A percentile compares a stretch with the other conserved stretches of the same genome.
These are phyloP conservation scores for Picochlorum sp. DNA, from an alignment of 139 green algal genomes.

Conservation along the genomic window DNA sequence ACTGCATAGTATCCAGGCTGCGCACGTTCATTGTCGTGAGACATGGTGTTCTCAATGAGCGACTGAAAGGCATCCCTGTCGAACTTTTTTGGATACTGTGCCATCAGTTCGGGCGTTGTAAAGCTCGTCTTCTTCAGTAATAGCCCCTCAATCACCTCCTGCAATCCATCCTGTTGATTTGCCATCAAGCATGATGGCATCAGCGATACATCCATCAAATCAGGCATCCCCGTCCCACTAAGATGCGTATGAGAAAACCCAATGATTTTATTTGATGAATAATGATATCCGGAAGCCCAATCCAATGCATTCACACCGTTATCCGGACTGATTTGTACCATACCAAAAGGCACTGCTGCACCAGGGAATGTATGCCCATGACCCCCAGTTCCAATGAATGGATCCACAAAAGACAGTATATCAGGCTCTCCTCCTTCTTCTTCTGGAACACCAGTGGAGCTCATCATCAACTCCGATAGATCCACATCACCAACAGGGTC, in stretches of 20 bases:
- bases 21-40: not conserved
- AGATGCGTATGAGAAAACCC: slow-evolving; percentile 12
- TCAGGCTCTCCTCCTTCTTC: not conserved
- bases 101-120: no score
- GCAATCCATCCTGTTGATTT: no score
- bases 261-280: slow-evolving; percentile 3
- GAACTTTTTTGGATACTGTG: not conserved
- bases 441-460: not conserved
- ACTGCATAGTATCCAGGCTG: slow-evolving; percentile 8
- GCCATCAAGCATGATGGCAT: not conserved
- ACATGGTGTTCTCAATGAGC: not conserved
- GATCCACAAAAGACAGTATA: not conserved
- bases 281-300: slow-evolving; percentile 11
- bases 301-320: slow-evolving; percentile 5
- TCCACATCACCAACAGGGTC: no score
- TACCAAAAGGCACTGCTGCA: slow-evolving; percentile 7
- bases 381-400: slow-evolving; percentile 7
- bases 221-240: slow-evolving; percentile 7
- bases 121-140: no score
- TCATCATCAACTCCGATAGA: not conserved
- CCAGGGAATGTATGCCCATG: slow-evolving; percentile 13
- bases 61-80: not conserved
- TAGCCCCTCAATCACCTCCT: no score
- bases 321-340: slow-evolving; percentile 11
- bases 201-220: slow-evolving; percentile 3